Conservation (phyloP, 1,284 basidiomycete genomes). For the Gymnopus androsaceus region DNA sequence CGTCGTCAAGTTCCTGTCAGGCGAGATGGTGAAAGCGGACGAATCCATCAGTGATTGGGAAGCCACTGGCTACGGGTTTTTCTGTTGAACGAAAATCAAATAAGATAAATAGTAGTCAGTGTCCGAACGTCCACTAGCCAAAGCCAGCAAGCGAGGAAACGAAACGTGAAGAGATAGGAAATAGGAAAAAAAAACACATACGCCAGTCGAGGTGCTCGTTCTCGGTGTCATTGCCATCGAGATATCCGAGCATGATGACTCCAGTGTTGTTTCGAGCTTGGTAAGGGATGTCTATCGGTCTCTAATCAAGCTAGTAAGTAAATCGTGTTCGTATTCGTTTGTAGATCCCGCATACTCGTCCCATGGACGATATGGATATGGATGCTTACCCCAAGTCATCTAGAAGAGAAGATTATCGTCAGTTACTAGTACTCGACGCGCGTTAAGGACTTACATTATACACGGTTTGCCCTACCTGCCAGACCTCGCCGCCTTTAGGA, state of each 20-base stretch:
- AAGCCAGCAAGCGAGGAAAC: too few species aligned
- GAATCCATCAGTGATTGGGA: slow-evolving; percentile 34
- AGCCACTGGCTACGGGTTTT: slow-evolving; percentile 37
- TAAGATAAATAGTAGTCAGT: not conserved
- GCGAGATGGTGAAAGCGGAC: slow-evolving; percentile 31
- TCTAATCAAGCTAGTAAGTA: not conserved
- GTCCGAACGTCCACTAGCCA: too few species aligned
- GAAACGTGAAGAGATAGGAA: not conserved
- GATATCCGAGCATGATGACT: slow-evolving; percentile 7
- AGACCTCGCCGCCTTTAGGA: not conserved
- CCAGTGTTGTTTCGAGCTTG: slow-evolving; percentile 5
- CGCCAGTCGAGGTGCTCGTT: slow-evolving; percentile 6
- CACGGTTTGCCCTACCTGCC: not conserved
- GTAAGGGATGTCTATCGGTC: slow-evolving; percentile 6
- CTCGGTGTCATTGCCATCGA: not conserved
- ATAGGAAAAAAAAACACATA: not conserved
- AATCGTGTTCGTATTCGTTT: too few species aligned
- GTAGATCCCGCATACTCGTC: too few species aligned
- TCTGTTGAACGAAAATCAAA: too few species aligned
- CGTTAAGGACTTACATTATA: not conserved
- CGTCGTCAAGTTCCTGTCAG: not conserved
- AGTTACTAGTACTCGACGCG: not conserved
- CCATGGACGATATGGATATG: not conserved
- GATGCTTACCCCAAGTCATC: slow-evolving; percentile 10
- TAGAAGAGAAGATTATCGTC: not conserved